Percentiles rank a stretch among this genome's conserved stretches.
These are phyloP conservation scores for Plasmopara halstedii DNA, from an alignment of 352 stramenopile genomes.

Conservation along the genomic window DNA sequence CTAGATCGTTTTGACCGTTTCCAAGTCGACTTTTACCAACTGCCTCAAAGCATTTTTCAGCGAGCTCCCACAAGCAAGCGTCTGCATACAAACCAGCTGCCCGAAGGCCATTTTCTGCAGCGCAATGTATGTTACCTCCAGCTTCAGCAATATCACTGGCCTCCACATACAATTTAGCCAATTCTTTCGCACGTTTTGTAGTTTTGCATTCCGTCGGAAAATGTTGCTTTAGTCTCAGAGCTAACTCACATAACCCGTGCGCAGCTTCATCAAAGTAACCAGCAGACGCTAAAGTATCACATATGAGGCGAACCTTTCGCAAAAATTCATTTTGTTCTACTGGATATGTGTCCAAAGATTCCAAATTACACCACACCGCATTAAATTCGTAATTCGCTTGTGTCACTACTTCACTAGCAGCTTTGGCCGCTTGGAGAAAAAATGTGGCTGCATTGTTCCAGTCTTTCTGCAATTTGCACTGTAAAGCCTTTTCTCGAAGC, in stretches of 20 bases:
- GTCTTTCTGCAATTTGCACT: slow-evolving; percentile 63
- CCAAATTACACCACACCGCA: slow-evolving; percentile 56
- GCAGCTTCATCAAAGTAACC: slow-evolving; percentile 71
- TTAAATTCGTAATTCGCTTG: slow-evolving; percentile 53
- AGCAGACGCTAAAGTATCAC: slow-evolving; percentile 42
- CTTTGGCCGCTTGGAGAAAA: slow-evolving; percentile 46
- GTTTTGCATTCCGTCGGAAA: slow-evolving; percentile 47
- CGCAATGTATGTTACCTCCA: slow-evolving; percentile 37
- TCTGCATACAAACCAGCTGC: slow-evolving; percentile 50
- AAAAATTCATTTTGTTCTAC: slow-evolving; percentile 30
- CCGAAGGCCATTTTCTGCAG: slow-evolving; percentile 42
- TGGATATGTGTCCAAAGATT: slow-evolving; percentile 36
- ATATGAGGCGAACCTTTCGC: slow-evolving; percentile 38
- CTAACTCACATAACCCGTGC: slow-evolving; percentile 46
- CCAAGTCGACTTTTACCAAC: slow-evolving; percentile 41
- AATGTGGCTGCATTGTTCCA: slow-evolving; percentile 47
- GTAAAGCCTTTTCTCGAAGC: slow-evolving; percentile 49
- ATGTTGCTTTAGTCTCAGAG: slow-evolving; percentile 47
- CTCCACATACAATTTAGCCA: slow-evolving; percentile 44
- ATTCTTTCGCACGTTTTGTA: slow-evolving; percentile 22
- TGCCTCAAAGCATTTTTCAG: slow-evolving; percentile 47
- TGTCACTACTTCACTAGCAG: slow-evolving; percentile 27
- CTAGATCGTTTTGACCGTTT: slow-evolving; percentile 25
- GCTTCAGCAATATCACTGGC: slow-evolving; percentile 49
- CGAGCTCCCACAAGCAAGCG: slow-evolving; percentile 37